Evolutionary conservation across 1,139 yeast genomes (phyloP).

Genomic region (Spathaspora sp.): DNA sequence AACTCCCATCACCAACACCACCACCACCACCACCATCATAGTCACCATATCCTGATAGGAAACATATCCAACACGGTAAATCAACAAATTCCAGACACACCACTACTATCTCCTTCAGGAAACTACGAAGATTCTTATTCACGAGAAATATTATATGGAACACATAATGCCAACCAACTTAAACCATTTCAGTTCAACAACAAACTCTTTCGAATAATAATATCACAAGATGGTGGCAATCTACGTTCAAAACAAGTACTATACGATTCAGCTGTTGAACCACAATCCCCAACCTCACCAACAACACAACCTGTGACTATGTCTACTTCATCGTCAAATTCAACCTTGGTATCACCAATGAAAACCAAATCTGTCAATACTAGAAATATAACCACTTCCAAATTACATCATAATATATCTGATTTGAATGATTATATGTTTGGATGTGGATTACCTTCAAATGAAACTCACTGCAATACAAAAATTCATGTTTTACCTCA

Average conservation of each 20-base stretch:
- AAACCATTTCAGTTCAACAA: conserved; percentile 32
- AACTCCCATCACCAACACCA: conserved; percentile 6
- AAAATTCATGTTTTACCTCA: conserved; percentile 51
- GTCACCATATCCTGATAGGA: conserved; percentile 13
- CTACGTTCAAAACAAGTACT: conserved; percentile 48
- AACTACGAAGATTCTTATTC: conserved; percentile 41
- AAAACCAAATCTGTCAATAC: conserved; percentile 6
- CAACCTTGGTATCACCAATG: conserved; percentile 7
- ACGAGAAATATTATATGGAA: conserved; percentile 43
- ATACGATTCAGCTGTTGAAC: conserved; percentile 42
- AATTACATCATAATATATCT: conserved; percentile 37
- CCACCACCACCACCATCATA: conserved; percentile 9
- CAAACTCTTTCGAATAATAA: conserved; percentile 41
- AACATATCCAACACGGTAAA: conserved; percentile 10
- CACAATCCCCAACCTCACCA: conserved; percentile 4
- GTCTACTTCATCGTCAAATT: conserved; percentile 7
- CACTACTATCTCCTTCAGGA: conserved; percentile 14
- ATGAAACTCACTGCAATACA: conserved; percentile 44
- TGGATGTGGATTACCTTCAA: conserved; percentile 56
- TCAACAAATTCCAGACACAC: conserved; percentile 4
- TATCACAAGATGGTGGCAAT: conserved; percentile 55
- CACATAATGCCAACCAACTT: conserved; percentile 29
- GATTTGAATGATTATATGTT: conserved; percentile 55
- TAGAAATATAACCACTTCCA: conserved; percentile 21
- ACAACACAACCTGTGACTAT: conserved; percentile 3